Evolutionary conservation across 768 basidiomycete genomes (phyloP).

Genomic region (Leccinellum luteum): DNA sequence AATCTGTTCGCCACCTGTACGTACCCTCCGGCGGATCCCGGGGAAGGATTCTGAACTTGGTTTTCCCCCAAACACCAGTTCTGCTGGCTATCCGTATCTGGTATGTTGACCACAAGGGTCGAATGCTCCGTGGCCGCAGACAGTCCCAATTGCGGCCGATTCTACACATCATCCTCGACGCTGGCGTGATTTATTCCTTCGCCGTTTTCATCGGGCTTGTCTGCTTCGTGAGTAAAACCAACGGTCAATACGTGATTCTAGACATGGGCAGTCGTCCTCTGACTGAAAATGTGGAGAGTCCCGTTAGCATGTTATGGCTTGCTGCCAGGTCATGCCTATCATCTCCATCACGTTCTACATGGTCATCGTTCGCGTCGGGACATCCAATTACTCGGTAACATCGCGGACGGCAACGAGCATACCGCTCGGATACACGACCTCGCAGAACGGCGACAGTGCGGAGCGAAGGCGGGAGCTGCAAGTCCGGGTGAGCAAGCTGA

Average conservation of each 20-base stretch:
- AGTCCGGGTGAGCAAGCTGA: neutral
- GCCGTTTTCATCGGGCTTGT: neutral
- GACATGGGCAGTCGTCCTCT: neutral
- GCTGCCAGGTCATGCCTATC: slow-evolving; percentile 8
- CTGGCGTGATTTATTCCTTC: slow-evolving; percentile 4
- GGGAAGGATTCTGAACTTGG: neutral
- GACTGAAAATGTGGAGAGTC: neutral
- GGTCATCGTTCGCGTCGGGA: slow-evolving; percentile 15
- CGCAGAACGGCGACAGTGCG: too few relatives aligned
- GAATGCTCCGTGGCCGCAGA: neutral
- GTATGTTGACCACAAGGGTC: neutral
- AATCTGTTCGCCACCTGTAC: slow-evolving; percentile 2
- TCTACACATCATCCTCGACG: slow-evolving; percentile 3
- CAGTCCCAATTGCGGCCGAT: slow-evolving; percentile 1
- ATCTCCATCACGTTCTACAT: slow-evolving; percentile 18
- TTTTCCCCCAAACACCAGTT: neutral
- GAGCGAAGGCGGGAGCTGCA: neutral
- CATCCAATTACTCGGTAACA: neutral
- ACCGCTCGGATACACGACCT: neutral
- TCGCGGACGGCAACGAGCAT: neutral
- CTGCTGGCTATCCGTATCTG: neutral
- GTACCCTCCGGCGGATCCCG: neutral
- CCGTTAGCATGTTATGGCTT: neutral
- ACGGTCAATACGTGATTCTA: slow-evolving; percentile 7
- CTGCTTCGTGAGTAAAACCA: neutral